These are phyloP conservation scores for Balansia obtecta DNA, from an alignment of 2,329 filamentous ascomycete genomes.

Conservation along the genomic window DNA sequence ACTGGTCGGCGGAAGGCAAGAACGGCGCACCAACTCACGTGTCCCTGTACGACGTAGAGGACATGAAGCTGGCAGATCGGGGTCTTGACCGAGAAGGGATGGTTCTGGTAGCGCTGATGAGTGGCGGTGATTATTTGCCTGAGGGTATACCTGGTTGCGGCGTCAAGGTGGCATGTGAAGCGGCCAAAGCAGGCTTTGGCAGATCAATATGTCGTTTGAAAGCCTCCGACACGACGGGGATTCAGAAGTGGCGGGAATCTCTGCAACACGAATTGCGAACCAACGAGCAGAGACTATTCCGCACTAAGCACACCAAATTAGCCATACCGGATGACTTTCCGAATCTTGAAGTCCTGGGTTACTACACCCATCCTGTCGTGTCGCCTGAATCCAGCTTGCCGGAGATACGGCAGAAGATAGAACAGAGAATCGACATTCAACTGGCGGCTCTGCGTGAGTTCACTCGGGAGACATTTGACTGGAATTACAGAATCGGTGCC, in stretches of 20 bases:
- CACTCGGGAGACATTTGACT: conserved; percentile 70
- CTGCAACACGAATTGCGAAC: conserved; percentile 66
- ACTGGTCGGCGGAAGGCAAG: conserved; percentile 65
- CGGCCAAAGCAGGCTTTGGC: conserved; percentile 79
- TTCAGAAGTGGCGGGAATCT: conserved; percentile 58
- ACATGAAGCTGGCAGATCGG: conserved; percentile 34
- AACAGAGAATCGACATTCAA: conserved; percentile 14
- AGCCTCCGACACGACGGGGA: conserved; percentile 41
- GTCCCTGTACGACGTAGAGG: conserved; percentile 58
- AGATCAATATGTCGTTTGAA: conserved; percentile 56
- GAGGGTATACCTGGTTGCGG: conserved; percentile 82
- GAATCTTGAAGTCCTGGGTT: conserved; percentile 63
- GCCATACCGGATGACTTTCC: conserved; percentile 73
- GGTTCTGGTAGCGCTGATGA: conserved; percentile 89
- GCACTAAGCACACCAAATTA: conserved; percentile 60
- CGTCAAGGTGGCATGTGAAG: conserved; percentile 78
- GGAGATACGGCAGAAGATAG: conserved; percentile 14
- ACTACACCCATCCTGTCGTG: conserved; percentile 79
- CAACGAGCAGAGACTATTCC: conserved; percentile 75
- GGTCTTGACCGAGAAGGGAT: conserved; percentile 76
- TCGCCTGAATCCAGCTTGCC: conserved; percentile 44
- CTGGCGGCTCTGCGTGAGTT: conserved; percentile 55
- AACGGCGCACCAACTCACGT: conserved; percentile 69
- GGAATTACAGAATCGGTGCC: conserved; percentile 66
- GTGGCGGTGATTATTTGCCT: conserved; percentile 86